Percentiles rank a stretch among this genome's conserved stretches.
These are phyloP conservation scores for Flaveria bidentis DNA, from an alignment of 129 eudicot genomes.

Conservation along the genomic window DNA sequence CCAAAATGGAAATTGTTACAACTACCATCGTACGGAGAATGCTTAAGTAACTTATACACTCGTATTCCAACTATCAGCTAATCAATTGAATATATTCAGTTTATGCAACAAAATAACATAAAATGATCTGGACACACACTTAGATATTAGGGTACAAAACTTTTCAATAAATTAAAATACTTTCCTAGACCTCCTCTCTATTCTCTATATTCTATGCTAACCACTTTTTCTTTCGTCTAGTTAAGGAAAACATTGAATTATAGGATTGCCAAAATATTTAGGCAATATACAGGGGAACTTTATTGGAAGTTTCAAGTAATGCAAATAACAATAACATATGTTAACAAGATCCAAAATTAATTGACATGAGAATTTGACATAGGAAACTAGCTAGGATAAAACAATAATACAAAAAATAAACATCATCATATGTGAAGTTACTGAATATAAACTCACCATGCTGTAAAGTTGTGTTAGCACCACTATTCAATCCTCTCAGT, in stretches of 20 bases:
- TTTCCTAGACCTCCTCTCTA: background rate
- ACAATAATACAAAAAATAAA: background rate
- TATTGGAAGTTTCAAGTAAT: background rate
- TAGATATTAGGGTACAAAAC: background rate
- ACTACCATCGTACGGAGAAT: background rate
- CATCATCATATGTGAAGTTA: constrained; percentile 1
- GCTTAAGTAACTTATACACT: background rate
- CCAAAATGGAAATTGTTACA: constrained; percentile 3
- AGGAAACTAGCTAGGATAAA: background rate
- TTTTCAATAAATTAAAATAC: background rate
- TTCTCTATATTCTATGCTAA: background rate
- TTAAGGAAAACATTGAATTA: background rate
- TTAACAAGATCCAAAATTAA: background rate
- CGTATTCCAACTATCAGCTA: background rate
- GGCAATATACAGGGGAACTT: background rate
- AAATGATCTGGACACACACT: background rate
- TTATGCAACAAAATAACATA: background rate
- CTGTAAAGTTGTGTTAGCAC: constrained; percentile 64
- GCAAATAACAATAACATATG: background rate
- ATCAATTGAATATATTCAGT: background rate
- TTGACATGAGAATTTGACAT: background rate
- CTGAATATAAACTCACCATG: constrained; percentile 51
- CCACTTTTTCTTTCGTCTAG: background rate
- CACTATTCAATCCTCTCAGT: constrained; percentile 53
- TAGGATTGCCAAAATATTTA: background rate